A percentile compares a stretch with the other conserved stretches of the same genome.
Conservation (phyloP, 371 early-diverging fungal genomes). For the Mortierella sp. region DNA sequence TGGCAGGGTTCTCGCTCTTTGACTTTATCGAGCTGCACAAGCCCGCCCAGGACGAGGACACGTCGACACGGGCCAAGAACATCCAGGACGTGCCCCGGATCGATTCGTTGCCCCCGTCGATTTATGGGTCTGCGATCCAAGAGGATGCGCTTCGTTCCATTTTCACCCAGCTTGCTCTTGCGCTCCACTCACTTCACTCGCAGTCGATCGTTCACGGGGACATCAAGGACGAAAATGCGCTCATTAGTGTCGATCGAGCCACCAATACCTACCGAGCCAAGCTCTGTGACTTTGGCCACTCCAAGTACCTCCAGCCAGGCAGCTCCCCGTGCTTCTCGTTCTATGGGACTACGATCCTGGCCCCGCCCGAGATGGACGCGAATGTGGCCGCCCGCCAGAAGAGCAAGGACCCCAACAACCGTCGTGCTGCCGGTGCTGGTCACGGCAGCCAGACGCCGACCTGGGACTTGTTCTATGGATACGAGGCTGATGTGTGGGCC, state of each 20-base stretch:
- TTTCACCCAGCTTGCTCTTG: conserved; percentile 41
- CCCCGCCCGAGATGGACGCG: conserved; percentile 55
- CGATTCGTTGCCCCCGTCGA: conserved; percentile 6
- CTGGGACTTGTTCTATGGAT: conserved; percentile 41
- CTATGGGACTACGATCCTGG: conserved; percentile 51
- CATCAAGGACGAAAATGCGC: conserved; percentile 54
- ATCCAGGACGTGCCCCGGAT: conserved; percentile 24
- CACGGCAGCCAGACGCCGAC: conserved; percentile 9
- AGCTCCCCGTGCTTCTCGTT: conserved; percentile 31
- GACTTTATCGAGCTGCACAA: conserved; percentile 49
- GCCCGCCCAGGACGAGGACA: conserved; percentile 30
- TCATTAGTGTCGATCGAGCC: conserved; percentile 31
- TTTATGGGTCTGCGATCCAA: conserved; percentile 33
- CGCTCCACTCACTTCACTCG: conserved; percentile 41
- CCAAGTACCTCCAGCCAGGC: conserved; percentile 27
- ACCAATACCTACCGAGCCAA: conserved; percentile 35
- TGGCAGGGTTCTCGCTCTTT: conserved; percentile 45
- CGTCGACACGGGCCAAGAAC: conserved; percentile 36
- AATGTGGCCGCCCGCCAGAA: conserved; percentile 32
- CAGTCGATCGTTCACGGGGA: conserved; percentile 52
- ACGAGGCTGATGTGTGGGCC: conserved; percentile 54
- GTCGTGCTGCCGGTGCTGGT: conserved; percentile 15
- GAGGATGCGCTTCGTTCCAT: conserved; percentile 34
- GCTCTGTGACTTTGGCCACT: conserved; percentile 55
- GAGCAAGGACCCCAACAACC: conserved; percentile 12